Evolutionary conservation across 1,139 yeast genomes (phyloP).

Genomic region (Diutina mesorugosa): DNA sequence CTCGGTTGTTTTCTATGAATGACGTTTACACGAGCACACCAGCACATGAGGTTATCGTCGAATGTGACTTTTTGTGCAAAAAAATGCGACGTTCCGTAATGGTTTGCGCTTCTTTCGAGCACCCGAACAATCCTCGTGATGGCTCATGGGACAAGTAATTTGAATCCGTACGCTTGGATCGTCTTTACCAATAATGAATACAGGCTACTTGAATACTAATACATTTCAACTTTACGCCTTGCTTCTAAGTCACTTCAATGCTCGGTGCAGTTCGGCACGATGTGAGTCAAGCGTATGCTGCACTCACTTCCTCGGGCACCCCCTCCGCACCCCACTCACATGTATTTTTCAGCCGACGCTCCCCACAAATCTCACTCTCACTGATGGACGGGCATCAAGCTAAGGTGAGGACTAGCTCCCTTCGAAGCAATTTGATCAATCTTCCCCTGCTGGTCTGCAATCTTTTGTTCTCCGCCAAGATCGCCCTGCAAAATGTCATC

Average conservation of each 20-base stretch:
- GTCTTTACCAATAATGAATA: no score
- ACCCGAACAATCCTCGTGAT: no score
- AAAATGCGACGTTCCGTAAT: no score
- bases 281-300: not conserved
- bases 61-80: no score
- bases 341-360: not conserved
- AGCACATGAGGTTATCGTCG: no score
- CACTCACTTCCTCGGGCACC: not conserved
- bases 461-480: conserved; percentile 38
- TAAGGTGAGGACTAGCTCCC: conserved; percentile 1
- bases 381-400: conserved; percentile 1
- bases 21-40: no score
- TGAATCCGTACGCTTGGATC: no score
- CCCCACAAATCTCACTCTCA: not conserved
- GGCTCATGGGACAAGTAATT: no score
- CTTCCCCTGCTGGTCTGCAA: conserved; percentile 41
- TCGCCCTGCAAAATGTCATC: conserved; percentile 49
- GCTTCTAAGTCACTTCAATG: not conserved
- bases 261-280: not conserved
- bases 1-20: no score
- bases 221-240: not conserved
- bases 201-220: no score
- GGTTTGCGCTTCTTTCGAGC: no score
- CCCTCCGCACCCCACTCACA: not conserved
- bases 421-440: conserved; percentile 44